Evolutionary conservation across 1,284 basidiomycete genomes (phyloP).

Genomic region (Ustilago hordei): DNA sequence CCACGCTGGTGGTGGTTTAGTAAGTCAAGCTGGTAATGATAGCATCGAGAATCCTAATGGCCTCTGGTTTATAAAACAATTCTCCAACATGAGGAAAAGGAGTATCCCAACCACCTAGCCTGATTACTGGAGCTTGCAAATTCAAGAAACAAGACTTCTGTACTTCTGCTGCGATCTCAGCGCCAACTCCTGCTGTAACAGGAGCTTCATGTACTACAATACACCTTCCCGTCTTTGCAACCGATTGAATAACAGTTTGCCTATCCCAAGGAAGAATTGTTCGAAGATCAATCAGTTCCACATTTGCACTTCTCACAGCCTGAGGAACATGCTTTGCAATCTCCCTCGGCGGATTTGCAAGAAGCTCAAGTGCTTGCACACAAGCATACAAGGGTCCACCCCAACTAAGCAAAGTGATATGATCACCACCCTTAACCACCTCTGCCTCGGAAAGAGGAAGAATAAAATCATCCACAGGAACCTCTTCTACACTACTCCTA

Average conservation of each 20-base stretch:
- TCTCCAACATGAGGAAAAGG: slow-evolving; percentile 62
- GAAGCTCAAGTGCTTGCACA: slow-evolving; percentile 80
- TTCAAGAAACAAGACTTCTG: slow-evolving; percentile 61
- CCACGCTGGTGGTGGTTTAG: slow-evolving; percentile 3
- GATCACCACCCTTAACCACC: slow-evolving; percentile 76
- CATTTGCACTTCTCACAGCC: slow-evolving; percentile 77
- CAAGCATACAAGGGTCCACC: slow-evolving; percentile 92
- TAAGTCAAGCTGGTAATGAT: slow-evolving; percentile 46
- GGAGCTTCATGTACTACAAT: slow-evolving; percentile 65
- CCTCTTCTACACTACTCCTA: slow-evolving; percentile 89
- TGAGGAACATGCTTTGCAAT: slow-evolving; percentile 79
- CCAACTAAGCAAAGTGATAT: slow-evolving; percentile 89
- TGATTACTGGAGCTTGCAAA: slow-evolving; percentile 53
- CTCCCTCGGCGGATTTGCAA: slow-evolving; percentile 77
- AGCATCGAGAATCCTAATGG: slow-evolving; percentile 52
- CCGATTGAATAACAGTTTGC: slow-evolving; percentile 71
- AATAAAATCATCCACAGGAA: slow-evolving; percentile 86
- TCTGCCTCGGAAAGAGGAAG: slow-evolving; percentile 85
- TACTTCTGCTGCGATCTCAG: slow-evolving; percentile 59
- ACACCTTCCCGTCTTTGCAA: slow-evolving; percentile 60
- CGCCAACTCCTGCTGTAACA: slow-evolving; percentile 58
- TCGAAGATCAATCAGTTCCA: slow-evolving; percentile 90
- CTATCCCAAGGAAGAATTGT: slow-evolving; percentile 92
- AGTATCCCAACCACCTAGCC: slow-evolving; percentile 59
- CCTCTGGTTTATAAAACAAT: slow-evolving; percentile 61